A percentile compares a stretch with the other conserved stretches of the same genome.
Conservation (phyloP, 2,329 filamentous ascomycete genomes). For the Colletotrichum australisinense region DNA sequence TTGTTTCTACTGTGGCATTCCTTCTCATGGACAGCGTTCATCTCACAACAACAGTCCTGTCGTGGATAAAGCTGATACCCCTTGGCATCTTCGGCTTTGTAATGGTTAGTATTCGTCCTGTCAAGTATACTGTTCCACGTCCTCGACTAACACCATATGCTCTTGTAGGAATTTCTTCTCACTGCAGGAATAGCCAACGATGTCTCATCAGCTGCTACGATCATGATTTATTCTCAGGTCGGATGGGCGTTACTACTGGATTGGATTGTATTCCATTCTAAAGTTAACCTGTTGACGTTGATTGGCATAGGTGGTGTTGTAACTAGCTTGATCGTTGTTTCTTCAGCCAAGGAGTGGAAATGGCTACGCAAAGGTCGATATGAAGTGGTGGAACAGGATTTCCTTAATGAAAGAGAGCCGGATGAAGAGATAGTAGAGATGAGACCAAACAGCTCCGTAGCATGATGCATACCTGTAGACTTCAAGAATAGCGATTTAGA, state of each 20-base stretch:
- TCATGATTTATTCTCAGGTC: conserved; percentile 28
- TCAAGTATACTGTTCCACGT: background rate
- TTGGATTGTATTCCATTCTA: conserved; percentile 7
- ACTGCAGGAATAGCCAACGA: conserved; percentile 22
- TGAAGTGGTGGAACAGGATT: background rate
- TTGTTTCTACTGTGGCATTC: background rate
- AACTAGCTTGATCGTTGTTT: conserved; percentile 5
- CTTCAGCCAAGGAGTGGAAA: conserved; percentile 20
- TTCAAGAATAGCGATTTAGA: background rate
- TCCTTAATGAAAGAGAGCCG: background rate
- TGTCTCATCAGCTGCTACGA: conserved; percentile 10
- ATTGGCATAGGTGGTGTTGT: conserved; percentile 20
- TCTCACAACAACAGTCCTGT: background rate
- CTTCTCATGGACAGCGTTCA: conserved; percentile 11
- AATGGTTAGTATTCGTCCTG: conserved; percentile 1
- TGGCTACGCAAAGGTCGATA: conserved; percentile 9
- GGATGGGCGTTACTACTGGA: conserved; percentile 20
- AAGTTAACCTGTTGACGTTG: conserved; percentile 12
- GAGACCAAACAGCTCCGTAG: background rate
- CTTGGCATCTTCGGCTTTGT: conserved; percentile 24
- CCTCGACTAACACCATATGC: background rate
- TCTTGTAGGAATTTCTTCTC: conserved; percentile 13
- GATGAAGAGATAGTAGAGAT: conserved; percentile 16
- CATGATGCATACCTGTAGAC: background rate
- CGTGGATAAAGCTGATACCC: conserved; percentile 21